Percentiles rank a stretch among this genome's conserved stretches.
Evolutionary conservation across 2,329 filamentous ascomycete species (phyloP).

Genomic region (Plectosphaerella sp.): DNA sequence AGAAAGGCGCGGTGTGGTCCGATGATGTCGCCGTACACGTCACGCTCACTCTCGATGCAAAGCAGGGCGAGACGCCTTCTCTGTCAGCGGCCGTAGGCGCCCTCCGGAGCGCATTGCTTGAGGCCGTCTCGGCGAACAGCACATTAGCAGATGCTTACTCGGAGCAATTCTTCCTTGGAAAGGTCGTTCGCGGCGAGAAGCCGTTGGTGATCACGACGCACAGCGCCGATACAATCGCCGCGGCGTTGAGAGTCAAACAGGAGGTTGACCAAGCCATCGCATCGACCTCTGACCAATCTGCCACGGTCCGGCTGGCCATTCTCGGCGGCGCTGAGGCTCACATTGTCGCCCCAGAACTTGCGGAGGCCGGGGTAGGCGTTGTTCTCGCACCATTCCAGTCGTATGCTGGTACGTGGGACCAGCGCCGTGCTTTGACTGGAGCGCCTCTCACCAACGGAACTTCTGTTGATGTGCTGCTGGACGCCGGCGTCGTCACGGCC

Average conservation of each 20-base stretch:
- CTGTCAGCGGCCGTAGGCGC: slow-evolving; percentile 49
- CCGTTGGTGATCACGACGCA: slow-evolving; percentile 56
- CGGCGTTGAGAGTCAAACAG: slow-evolving; percentile 53
- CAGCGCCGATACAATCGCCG: slow-evolving; percentile 58
- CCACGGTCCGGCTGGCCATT: slow-evolving; percentile 46
- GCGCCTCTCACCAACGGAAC: slow-evolving; percentile 65
- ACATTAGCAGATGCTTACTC: slow-evolving; percentile 36
- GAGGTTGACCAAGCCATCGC: slow-evolving; percentile 41
- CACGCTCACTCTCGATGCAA: slow-evolving; percentile 45
- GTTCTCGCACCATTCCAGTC: slow-evolving; percentile 57
- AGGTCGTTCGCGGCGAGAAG: slow-evolving; percentile 48
- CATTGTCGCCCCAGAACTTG: slow-evolving; percentile 54
- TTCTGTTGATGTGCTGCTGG: slow-evolving; percentile 50
- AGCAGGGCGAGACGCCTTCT: slow-evolving; percentile 38
- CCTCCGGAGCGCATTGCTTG: slow-evolving; percentile 49
- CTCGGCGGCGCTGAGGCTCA: slow-evolving; percentile 61
- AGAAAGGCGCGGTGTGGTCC: slow-evolving; percentile 46
- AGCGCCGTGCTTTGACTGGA: slow-evolving; percentile 57
- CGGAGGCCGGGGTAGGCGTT: slow-evolving; percentile 51
- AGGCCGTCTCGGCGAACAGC: slow-evolving; percentile 35
- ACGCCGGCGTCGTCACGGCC: slow-evolving; percentile 53
- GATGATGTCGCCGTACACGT: slow-evolving; percentile 55
- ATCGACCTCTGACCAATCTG: neutral
- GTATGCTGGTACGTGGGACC: slow-evolving; percentile 53
- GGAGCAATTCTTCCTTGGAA: slow-evolving; percentile 45